Base-by-base conservation (phyloP, 768 basidiomycete species). In the Auricularia sp. region DNA sequence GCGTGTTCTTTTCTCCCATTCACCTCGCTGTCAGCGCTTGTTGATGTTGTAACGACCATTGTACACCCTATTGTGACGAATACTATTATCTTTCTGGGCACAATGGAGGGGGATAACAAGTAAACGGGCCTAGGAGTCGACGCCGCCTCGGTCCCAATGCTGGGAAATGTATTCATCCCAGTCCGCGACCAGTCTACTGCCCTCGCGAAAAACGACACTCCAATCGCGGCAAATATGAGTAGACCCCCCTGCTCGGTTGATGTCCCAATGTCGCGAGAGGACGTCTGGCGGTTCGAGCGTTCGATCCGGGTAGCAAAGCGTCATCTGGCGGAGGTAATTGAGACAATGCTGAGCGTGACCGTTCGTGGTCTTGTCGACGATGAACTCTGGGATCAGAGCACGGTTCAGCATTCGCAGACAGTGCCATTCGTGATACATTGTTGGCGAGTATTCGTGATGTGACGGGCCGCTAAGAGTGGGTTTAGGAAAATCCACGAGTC, bases 201-300 rank as follows among this genome's bases (percentile, higher is more conserved):
- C 47, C 6, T 18, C 11, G 6, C 47, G 47, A 16, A 51, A 18
- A 8, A 18, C 47, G 18, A 51, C 6, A 6, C 6, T 68, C 73
- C 73, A 75, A 54, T 72, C 74, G 36, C 69, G 66, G 63, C 73
- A 74, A 33, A 73, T 68, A 51, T 75, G 74, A 39, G 68, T 68
- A 13, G 71, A 69, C 16, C 69, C 72, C 5, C 47, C 47, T 18
- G 47, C 7, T 18, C 47, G 14, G 16, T 51, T 18, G 47, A 51
- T 21, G 21, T 16, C 21, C 47, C 47, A 51, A 18, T 18, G 14
- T 5, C 47, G 14, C 10, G 47, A 51, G 21, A 71, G 67, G 2
- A 71, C 71, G 42, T 73, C 65, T 63, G 71, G 66, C 3, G 75
- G 71, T 62, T 74, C 73, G 51, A 73, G 69, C 61, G 71, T 73